Base-by-base conservation (phyloP, 441 rosid genomes). In the Corymbia citriodora region DNA sequence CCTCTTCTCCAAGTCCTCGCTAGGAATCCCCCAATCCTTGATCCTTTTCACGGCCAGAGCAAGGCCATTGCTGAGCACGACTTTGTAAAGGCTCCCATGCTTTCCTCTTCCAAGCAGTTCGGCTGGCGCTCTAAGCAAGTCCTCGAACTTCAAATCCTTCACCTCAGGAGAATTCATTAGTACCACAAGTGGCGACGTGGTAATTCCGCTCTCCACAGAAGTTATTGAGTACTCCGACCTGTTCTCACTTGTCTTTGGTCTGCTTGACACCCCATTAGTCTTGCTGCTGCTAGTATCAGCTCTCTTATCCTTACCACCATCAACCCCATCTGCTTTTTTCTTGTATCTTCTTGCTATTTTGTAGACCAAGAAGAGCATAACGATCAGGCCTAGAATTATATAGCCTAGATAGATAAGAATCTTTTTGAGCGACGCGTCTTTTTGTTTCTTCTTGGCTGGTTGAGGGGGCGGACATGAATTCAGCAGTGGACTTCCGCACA, bases 11-110 rank as follows among this genome's bases (percentile, higher is more conserved):
- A 90, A 90, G 36, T 90, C 89, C 31, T 90, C 87, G 18, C 87
- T 50, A 16, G 86, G 54, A 49, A 88, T 33, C 87, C 88, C 88
- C 8, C 7, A 81, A 10, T 61, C 79, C 54, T 52, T 90, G 61
- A 88, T 88, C 79, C 97, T 94, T 93, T 95, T 96, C 90, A 95
- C 96, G 5, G 93, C 95, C 94, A 95, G 87, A 82, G 52, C 53
- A 68, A 59, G 48, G 48, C 94, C 95, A 13, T 92, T 91, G 11
- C 89, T 90, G 40, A 94, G 92, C 92, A 87, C 79, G 29, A 94
- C 97, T 92, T 93, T 94, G 91, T 95, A 96, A 48, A 94, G 93
- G 91, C 96, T 95, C 70, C 96, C 97, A 57, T 94, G 94, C 89
- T 93, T 95, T 88, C 96, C 94, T 90, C 92, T 94, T n/a, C 96